A percentile compares a stretch with the other conserved stretches of the same genome.
These are phyloP conservation scores for Lentinula edodes DNA, from an alignment of 768 basidiomycete species.

Conservation along the genomic window DNA sequence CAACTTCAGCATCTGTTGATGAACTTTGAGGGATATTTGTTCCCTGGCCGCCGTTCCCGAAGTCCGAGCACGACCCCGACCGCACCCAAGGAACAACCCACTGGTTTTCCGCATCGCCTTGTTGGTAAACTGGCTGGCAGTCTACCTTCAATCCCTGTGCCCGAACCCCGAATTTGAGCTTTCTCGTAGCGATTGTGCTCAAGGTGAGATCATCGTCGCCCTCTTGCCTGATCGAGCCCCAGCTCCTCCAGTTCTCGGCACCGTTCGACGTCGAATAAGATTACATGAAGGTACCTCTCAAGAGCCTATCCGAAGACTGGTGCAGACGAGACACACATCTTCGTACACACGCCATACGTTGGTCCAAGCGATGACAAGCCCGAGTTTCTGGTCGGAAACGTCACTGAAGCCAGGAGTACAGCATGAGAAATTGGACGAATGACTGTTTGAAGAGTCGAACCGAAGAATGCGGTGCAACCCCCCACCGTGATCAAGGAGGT, in stretches of 20 bases:
- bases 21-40: conserved; percentile 15
- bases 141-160: conserved; percentile 70
- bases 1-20: conserved; percentile 9
- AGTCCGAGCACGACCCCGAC: too few species aligned
- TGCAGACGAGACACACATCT: conserved; percentile 79
- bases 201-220: conserved; percentile 62
- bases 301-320: conserved; percentile 73
- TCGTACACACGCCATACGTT: conserved; percentile 82
- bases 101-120: conserved; percentile 41
- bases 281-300: conserved; percentile 44
- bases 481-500: conserved; percentile 47
- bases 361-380: conserved; percentile 51
- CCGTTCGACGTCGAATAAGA: conserved; percentile 47
- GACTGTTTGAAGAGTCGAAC: conserved; percentile 34
- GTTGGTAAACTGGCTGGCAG: conserved; percentile 24
- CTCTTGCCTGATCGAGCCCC: too few species aligned
- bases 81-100: conserved; percentile 46
- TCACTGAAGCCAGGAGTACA: conserved; percentile 23
- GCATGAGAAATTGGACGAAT: conserved; percentile 28
- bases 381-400: conserved; percentile 24
- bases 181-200: conserved; percentile 7
- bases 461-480: conserved; percentile 66
- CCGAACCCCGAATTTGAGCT: conserved; percentile 41
- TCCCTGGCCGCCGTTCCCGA: conserved; percentile 22
- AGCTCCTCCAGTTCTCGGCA: conserved; percentile 30